phyloP scores from a whole-genome alignment of 2,329 filamentous ascomycete species.

The Monosporascus cannonballus region DNA sequence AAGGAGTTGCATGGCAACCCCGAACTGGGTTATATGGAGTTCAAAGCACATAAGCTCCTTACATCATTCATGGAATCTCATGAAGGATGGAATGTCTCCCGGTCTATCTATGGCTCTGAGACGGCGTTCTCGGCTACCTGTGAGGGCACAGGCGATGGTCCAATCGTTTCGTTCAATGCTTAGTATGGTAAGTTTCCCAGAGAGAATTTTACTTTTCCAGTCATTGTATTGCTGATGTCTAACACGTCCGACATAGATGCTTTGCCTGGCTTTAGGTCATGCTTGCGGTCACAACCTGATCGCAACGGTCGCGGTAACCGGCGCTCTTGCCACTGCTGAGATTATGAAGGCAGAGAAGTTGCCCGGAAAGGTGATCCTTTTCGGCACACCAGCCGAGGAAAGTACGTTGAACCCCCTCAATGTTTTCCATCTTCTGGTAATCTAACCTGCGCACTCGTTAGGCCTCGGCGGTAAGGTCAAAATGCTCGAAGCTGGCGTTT shows the following conservation, averaged over 20 bases:
- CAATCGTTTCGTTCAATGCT: conserved; percentile 36
- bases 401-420: background rate
- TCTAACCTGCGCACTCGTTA: conserved; percentile 30
- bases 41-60: conserved; percentile 34
- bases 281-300: conserved; percentile 27
- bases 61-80: conserved; percentile 30
- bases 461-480: conserved; percentile 29
- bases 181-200: conserved; percentile 24
- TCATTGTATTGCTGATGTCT: background rate
- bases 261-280: conserved; percentile 31
- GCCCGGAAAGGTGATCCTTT: conserved; percentile 25
- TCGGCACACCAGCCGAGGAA: conserved; percentile 22
- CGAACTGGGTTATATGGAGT: conserved; percentile 36
- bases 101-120: conserved; percentile 33
- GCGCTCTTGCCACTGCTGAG: conserved; percentile 27
- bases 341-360: conserved; percentile 15
- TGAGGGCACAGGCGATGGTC: conserved; percentile 29
- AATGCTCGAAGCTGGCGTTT: conserved; percentile 37
- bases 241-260: conserved; percentile 19
- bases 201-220: background rate
- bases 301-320: conserved; percentile 25
- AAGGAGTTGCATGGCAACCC: conserved; percentile 39
- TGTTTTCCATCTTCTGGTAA: background rate
- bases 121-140: conserved; percentile 39
- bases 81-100: conserved; percentile 32